phyloP scores from a whole-genome alignment of 129 eudicot species.

The Tagetes patula region DNA sequence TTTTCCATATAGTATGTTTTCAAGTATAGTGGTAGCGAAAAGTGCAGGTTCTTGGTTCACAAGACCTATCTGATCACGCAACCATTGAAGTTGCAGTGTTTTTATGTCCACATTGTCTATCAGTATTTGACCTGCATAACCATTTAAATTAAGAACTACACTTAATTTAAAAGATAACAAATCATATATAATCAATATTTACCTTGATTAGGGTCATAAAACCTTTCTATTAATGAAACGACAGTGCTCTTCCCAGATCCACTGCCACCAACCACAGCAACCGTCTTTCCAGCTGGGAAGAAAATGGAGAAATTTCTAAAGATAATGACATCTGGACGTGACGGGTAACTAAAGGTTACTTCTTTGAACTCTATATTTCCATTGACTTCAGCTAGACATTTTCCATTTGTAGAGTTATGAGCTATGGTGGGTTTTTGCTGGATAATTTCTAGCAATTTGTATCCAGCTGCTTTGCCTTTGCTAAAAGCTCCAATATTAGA shows the following conservation, averaged over 20 bases:
- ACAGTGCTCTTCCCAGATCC: conserved; percentile 98
- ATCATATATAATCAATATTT: conserved; percentile 3
- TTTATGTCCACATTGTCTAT: conserved; percentile 83
- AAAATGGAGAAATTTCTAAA: conserved; percentile 75
- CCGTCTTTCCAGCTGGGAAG: conserved; percentile 95
- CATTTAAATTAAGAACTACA: neutral
- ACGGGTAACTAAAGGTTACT: conserved; percentile 88
- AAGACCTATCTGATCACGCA: conserved; percentile 87
- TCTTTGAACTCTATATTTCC: conserved; percentile 91
- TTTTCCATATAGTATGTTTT: conserved; percentile 90
- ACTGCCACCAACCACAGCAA: conserved; percentile 98
- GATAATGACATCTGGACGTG: conserved; percentile 92
- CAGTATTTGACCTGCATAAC: conserved; percentile 67
- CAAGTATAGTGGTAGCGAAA: conserved; percentile 94
- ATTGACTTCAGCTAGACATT: conserved; percentile 59
- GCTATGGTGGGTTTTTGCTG: conserved; percentile 79
- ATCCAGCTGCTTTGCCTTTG: conserved; percentile 96
- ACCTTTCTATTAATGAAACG: conserved; percentile 85
- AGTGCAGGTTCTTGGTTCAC: conserved; percentile 99
- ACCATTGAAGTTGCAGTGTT: conserved; percentile 77
- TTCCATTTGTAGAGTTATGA: conserved; percentile 58
- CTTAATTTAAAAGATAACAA: neutral
- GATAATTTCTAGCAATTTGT: conserved; percentile 85
- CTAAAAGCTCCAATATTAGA: conserved; percentile 98
- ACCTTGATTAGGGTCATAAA: conserved; percentile 96